A percentile compares a stretch with the other conserved stretches of the same genome.
Evolutionary conservation across 257 asterid genomes (phyloP).

Genomic region (Nicotiana tabacum): DNA sequence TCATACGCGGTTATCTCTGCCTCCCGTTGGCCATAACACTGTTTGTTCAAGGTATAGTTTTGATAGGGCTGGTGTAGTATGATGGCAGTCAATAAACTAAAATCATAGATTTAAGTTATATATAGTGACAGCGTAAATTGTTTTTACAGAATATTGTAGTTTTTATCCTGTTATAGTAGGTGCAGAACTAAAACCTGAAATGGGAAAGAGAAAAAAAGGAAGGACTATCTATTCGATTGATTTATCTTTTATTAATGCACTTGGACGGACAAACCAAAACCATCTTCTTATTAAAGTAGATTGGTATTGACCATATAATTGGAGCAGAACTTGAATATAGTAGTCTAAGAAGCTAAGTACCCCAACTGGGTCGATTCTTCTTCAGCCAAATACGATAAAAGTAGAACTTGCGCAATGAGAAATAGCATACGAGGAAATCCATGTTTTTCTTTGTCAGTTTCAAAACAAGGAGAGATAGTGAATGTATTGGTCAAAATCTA

Average conservation of each 20-base stretch:
- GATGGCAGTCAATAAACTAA: background rate
- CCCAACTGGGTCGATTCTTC: background rate
- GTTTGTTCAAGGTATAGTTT: conserved; percentile 12
- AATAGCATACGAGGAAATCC: background rate
- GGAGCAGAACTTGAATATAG: background rate
- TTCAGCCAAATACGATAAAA: background rate
- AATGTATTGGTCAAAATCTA: too few species aligned
- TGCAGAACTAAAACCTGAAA: too few species aligned
- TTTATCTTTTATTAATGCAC: too few species aligned
- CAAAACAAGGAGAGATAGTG: background rate
- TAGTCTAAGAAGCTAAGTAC: background rate
- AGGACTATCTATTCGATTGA: too few species aligned
- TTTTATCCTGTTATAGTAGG: background rate
- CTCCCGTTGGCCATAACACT: conserved; percentile 21
- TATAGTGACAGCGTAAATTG: background rate
- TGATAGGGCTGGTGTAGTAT: background rate
- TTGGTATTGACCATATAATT: background rate
- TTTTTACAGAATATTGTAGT: background rate
- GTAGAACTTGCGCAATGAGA: background rate
- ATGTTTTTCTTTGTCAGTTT: background rate
- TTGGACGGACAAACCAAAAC: background rate
- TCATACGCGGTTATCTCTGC: conserved; percentile 13
- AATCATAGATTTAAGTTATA: background rate
- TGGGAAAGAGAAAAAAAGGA: too few species aligned
- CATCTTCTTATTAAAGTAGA: background rate